These are phyloP conservation scores for Cyberlindnera maritima DNA, from an alignment of 805 yeast species.

Conservation along the genomic window DNA sequence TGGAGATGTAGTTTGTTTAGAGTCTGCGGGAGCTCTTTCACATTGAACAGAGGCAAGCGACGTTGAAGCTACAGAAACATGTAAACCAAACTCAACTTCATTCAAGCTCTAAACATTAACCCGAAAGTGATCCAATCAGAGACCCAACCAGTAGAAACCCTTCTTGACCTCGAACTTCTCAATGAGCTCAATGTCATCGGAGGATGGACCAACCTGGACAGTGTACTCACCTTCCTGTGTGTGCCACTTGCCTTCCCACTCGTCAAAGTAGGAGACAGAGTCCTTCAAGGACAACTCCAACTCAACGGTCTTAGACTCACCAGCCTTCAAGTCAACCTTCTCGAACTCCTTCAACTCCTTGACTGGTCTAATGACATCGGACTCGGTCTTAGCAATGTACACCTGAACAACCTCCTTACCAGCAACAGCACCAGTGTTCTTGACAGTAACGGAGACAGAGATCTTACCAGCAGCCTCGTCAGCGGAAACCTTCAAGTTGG, in stretches of 20 bases:
- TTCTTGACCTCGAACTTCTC: slow-evolving; percentile 27
- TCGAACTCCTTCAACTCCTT: slow-evolving; percentile 61
- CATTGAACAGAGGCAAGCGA: no score
- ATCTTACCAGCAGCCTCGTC: slow-evolving; percentile 28
- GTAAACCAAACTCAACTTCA: no score
- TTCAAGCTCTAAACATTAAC: not conserved
- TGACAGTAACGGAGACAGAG: slow-evolving; percentile 37
- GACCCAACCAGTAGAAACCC: slow-evolving; percentile 21
- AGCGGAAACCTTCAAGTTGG: slow-evolving; percentile 33
- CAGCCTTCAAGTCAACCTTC: slow-evolving; percentile 46
- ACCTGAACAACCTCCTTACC: slow-evolving; percentile 60
- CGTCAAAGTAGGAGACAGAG: slow-evolving; percentile 53
- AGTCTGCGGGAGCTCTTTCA: no score
- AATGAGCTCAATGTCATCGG: slow-evolving; percentile 28
- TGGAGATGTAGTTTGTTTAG: no score
- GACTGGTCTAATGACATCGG: slow-evolving; percentile 44
- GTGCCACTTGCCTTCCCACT: slow-evolving; percentile 46
- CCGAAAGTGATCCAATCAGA: not conserved
- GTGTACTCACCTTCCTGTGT: slow-evolving; percentile 49
- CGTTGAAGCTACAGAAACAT: no score
- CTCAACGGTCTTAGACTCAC: slow-evolving; percentile 38
- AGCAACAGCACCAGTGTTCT: slow-evolving; percentile 45
- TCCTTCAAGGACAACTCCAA: slow-evolving; percentile 43
- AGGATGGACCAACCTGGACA: slow-evolving; percentile 44
- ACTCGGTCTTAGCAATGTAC: slow-evolving; percentile 41